These are phyloP conservation scores for Botrytis medusae DNA, from an alignment of 2,329 filamentous ascomycete species.

Conservation along the genomic window DNA sequence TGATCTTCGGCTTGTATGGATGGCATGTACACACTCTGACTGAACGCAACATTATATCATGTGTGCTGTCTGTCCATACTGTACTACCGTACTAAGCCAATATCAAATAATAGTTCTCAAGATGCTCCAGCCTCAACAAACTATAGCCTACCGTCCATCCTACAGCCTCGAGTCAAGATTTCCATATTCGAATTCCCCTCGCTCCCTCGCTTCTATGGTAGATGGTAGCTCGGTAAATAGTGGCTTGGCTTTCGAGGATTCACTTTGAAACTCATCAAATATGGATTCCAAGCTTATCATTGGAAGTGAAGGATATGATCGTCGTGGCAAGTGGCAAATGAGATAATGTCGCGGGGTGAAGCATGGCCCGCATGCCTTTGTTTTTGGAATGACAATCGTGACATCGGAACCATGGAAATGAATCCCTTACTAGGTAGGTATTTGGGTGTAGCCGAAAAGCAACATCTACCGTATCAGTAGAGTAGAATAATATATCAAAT, in stretches of 20 bases:
- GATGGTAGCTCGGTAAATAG: neutral
- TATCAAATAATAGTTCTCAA: neutral
- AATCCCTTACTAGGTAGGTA: neutral
- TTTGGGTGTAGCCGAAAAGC: neutral
- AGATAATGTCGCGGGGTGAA: conserved; percentile 5
- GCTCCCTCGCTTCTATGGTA: neutral
- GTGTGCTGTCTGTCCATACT: conserved; percentile 10
- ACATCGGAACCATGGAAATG: neutral
- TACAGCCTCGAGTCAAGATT: neutral
- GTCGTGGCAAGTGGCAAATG: neutral
- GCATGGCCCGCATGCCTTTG: neutral
- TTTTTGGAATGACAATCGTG: neutral
- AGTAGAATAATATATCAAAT: neutral
- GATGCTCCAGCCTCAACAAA: neutral
- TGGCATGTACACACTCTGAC: neutral
- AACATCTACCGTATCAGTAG: neutral
- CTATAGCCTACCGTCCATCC: neutral
- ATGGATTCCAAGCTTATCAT: neutral
- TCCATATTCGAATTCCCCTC: neutral
- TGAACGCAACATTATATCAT: neutral
- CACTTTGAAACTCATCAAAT: conserved; percentile 10
- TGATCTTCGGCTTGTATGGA: neutral
- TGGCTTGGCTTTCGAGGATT: conserved; percentile 4
- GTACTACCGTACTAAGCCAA: no score
- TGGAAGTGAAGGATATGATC: neutral